Evolutionary conservation across 2,329 filamentous ascomycete species (phyloP).

Genomic region (Pseudopyricularia javanii): DNA sequence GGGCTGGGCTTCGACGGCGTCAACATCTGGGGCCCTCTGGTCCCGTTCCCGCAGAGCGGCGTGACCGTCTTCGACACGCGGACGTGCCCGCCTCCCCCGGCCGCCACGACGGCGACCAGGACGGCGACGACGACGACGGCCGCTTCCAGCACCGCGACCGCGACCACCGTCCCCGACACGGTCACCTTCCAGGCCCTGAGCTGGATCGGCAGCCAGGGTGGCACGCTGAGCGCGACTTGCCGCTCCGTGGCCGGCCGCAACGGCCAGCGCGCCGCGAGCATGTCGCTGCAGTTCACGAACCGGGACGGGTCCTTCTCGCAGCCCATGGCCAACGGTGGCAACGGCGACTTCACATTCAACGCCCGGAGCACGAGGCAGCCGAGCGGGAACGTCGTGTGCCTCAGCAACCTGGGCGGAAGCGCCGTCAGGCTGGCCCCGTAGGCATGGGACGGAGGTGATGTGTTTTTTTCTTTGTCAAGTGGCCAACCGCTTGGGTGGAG

Average conservation of each 20-base stretch:
- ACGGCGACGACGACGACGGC: neutral
- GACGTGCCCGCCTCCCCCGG: neutral
- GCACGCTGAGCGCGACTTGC: neutral
- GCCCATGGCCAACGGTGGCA: neutral
- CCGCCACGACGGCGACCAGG: neutral
- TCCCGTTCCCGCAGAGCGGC: conserved; percentile 23
- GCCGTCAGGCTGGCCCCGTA: neutral
- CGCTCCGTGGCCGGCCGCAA: neutral
- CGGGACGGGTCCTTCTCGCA: neutral
- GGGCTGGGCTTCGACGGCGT: conserved; percentile 21
- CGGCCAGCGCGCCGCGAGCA: neutral
- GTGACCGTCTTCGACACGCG: conserved; percentile 8
- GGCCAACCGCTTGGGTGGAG: too few species aligned
- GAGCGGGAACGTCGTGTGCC: neutral
- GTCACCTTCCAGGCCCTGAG: neutral
- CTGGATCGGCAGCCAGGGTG: neutral
- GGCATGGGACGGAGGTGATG: too few species aligned
- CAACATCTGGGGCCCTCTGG: conserved; percentile 22
- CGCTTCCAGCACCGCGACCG: neutral
- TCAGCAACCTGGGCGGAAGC: conserved; percentile 1
- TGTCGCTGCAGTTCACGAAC: conserved; percentile 1
- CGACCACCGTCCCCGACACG: neutral
- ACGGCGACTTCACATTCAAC: neutral
- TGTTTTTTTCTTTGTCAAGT: too few species aligned
- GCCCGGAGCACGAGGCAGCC: neutral